Base-by-base conservation (phyloP, 2,329 filamentous ascomycete genomes). In the Ophiocordyceps camponoti-saundersi region DNA sequence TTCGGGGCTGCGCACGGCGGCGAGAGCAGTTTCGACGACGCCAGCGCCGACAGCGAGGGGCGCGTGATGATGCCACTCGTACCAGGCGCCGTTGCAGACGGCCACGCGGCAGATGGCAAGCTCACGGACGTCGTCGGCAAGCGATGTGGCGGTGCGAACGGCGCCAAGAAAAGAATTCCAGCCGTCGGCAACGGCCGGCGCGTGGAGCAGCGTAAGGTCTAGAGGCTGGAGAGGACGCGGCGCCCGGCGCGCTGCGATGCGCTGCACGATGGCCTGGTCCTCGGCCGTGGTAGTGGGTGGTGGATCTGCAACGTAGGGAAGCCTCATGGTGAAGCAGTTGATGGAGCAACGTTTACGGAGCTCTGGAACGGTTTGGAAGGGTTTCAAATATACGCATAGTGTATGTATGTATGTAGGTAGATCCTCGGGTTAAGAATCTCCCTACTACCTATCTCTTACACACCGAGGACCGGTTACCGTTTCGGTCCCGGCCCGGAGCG, bases 61-160 rank as follows among this genome's bases (percentile, higher is more conserved):
- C 16, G 79, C 80, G 59, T 94, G 87, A 47, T 85, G 77, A 34
- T 67, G 74, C 86, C 85, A 93, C 62, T 94, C 87, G 62, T 88
- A 93, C 79, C 82, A 86, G 2, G 87, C 87, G 18, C 72, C 64
- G 63, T 93, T 94, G 55, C 86, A 73, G 16, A 82, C 79, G 13
- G 87, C 87, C 15, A 93, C 83, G 44, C 86, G 75, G 56, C 79
- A 86, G 55, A 94, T 89, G 53, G 84, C 81, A 18, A 89, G 69
- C 67, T 94, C 86, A 53, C 84, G 79, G 46, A 87, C 58, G 53
- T 75, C 70, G 44, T 68, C 71, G 4, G 63, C 47, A 6, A 81
- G 56, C 4, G 56, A 59, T 22, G 75, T 74, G 52, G 65, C 64
- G 41, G 74, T 77, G 52, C 78, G 72, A 32, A 81, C 61, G 23